Percentiles rank a stretch among this genome's conserved stretches.
These are phyloP conservation scores for Botrytis tulipae DNA, from an alignment of 2,329 filamentous ascomycete genomes.

Conservation along the genomic window DNA sequence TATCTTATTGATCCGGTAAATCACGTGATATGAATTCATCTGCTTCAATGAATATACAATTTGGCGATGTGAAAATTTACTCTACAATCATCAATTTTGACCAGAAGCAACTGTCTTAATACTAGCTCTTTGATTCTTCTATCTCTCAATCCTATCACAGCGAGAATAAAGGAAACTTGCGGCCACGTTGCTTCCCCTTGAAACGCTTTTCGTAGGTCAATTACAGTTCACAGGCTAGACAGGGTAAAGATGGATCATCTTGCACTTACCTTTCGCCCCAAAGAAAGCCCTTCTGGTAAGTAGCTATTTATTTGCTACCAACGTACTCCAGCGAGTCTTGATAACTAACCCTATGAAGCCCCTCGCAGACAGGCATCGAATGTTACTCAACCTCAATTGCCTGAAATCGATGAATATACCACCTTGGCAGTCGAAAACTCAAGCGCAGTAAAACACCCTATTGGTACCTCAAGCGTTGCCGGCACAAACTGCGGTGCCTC, in stretches of 20 bases:
- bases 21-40: background rate
- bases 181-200: background rate
- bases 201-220: background rate
- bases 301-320: background rate
- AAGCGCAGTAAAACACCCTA: fast-evolving
- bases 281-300: background rate
- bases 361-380: background rate
- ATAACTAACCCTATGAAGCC: background rate
- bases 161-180: background rate
- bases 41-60: background rate
- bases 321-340: background rate
- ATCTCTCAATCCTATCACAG: no score
- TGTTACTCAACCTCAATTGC: background rate
- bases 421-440: background rate
- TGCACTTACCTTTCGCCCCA: background rate
- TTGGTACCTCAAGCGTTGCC: background rate
- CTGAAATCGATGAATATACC: background rate
- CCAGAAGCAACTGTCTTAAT: no score
- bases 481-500: background rate
- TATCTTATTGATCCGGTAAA: background rate
- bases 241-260: background rate
- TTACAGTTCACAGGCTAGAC: background rate
- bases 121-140: background rate
- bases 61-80: background rate
- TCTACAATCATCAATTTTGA: background rate